Percentiles rank a stretch among this genome's conserved stretches.
These are phyloP conservation scores for Articulospora tetracladia DNA, from an alignment of 495 filamentous ascomycete species.

Conservation along the genomic window DNA sequence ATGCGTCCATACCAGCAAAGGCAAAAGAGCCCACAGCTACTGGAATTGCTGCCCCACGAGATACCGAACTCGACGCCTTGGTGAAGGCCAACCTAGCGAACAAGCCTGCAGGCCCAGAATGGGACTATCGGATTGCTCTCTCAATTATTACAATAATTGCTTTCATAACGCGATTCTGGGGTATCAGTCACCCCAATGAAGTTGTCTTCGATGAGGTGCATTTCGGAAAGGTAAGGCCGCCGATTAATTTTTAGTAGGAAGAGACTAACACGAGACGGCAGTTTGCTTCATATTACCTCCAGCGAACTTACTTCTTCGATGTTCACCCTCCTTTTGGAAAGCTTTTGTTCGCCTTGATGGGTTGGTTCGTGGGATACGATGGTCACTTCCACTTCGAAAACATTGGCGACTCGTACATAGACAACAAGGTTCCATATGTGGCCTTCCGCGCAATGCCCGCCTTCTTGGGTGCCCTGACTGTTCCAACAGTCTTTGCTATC, in stretches of 20 bases:
- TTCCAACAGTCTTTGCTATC: conserved; percentile 90
- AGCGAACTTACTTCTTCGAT: conserved; percentile 99
- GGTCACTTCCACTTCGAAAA: conserved; percentile 98
- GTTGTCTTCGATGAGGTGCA: conserved; percentile 99
- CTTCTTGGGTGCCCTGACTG: conserved; percentile 83
- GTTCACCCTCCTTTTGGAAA: conserved; percentile 97
- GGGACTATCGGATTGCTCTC: conserved; percentile 82
- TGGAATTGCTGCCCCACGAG: conserved; percentile 28
- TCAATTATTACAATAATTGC: conserved; percentile 74
- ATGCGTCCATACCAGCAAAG: conserved; percentile 41
- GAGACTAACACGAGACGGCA: conserved; percentile 30
- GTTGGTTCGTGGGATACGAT: conserved; percentile 94
- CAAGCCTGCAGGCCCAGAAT: conserved; percentile 46
- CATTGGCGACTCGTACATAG: conserved; percentile 97
- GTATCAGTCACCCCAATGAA: conserved; percentile 88
- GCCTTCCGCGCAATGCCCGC: conserved; percentile 93
- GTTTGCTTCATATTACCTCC: conserved; percentile 96
- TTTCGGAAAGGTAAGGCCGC: conserved; percentile 84
- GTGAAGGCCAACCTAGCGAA: conserved; percentile 29
- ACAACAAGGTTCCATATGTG: conserved; percentile 95
- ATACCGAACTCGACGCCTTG: conserved; percentile 43
- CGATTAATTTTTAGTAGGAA: neutral
- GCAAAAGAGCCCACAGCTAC: conserved; percentile 32
- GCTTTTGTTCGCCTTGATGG: conserved; percentile 86
- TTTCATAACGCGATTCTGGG: conserved; percentile 91